These are phyloP conservation scores for Podospora tetraspora DNA, from an alignment of 495 filamentous ascomycete genomes.

Conservation along the genomic window DNA sequence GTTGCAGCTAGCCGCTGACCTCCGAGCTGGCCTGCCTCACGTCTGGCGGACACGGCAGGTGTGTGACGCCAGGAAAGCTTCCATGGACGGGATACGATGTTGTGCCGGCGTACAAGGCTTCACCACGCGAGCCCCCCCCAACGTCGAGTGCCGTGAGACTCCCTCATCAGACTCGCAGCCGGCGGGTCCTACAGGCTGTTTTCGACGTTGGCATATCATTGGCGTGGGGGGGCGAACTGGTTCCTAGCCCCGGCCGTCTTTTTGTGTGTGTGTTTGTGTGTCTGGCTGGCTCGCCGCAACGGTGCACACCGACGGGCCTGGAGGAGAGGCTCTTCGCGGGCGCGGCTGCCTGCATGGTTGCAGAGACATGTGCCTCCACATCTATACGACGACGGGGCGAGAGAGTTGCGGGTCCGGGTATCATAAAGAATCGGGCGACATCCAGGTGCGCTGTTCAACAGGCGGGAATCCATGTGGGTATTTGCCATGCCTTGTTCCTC, in stretches of 20 bases:
- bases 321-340: neutral
- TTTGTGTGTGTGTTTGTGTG: neutral
- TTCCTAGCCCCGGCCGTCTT: neutral
- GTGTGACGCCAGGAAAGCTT: neutral
- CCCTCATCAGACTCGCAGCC: neutral
- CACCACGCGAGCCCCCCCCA: neutral
- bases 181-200: neutral
- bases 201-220: neutral
- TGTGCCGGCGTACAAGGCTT: neutral
- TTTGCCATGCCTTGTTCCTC: neutral
- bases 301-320: neutral
- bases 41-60: neutral
- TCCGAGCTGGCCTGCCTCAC: neutral
- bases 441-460: neutral
- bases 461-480: neutral
- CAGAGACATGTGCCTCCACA: neutral
- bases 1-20: neutral
- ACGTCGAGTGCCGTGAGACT: neutral
- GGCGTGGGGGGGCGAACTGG: neutral
- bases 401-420: neutral
- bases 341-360: neutral
- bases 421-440: neutral
- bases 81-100: neutral
- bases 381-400: neutral
- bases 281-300: neutral